A percentile compares a stretch with the other conserved stretches of the same genome.
Evolutionary conservation across 768 basidiomycete genomes (phyloP).

Genomic region (Suillus hirtellus): DNA sequence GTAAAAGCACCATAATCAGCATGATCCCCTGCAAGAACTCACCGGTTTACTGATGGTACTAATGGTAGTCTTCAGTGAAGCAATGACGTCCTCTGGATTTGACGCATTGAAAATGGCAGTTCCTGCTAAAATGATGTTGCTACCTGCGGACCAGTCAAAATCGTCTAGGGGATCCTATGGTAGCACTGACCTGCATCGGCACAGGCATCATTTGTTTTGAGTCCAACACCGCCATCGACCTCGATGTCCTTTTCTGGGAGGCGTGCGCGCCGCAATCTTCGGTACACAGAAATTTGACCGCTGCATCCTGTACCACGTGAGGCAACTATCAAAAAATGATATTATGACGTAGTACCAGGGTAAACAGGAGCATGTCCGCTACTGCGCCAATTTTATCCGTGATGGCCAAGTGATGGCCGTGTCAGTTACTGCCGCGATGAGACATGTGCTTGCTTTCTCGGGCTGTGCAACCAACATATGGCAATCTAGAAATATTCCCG

Average conservation of each 20-base stretch:
- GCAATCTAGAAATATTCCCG: slow-evolving; percentile 98
- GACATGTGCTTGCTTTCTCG: slow-evolving; percentile 58
- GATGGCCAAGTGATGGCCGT: slow-evolving; percentile 83
- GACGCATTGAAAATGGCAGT: slow-evolving; percentile 89
- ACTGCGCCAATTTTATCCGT: slow-evolving; percentile 79
- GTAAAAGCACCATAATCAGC: too few relatives aligned
- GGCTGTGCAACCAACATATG: slow-evolving; percentile 99
- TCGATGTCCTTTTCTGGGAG: slow-evolving; percentile 97
- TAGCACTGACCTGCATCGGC: slow-evolving; percentile 75
- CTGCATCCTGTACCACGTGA: slow-evolving; percentile 62
- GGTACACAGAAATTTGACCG: too few relatives aligned
- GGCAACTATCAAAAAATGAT: slow-evolving; percentile 1
- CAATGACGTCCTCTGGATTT: slow-evolving; percentile 79
- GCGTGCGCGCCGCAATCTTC: slow-evolving; percentile 42
- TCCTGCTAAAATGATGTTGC: slow-evolving; percentile 97
- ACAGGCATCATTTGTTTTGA: slow-evolving; percentile 83
- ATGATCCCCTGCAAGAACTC: too few relatives aligned
- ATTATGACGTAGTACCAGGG: slow-evolving; percentile 40
- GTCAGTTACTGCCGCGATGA: slow-evolving; percentile 2
- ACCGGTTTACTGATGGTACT: slow-evolving; percentile 32
- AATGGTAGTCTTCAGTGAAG: slow-evolving; percentile 66
- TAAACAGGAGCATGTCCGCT: slow-evolving; percentile 94
- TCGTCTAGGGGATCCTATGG: neutral
- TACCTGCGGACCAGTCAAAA: slow-evolving; percentile 51
- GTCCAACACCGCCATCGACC: slow-evolving; percentile 97